phyloP scores from a whole-genome alignment of 2,329 filamentous ascomycete genomes.

The Hymenoscyphus fructigenus region DNA sequence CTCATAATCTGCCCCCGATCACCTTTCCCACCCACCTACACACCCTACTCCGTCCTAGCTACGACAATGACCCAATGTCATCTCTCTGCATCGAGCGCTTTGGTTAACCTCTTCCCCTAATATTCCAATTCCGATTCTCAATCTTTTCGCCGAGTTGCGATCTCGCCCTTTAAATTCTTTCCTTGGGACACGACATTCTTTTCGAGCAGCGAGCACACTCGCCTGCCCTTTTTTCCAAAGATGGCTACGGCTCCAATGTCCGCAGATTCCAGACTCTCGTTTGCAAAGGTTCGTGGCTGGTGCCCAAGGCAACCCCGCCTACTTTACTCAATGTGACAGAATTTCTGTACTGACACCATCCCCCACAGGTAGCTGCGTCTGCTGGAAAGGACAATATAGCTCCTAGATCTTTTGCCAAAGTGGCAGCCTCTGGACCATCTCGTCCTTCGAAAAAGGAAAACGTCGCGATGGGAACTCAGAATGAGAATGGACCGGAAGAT shows the following conservation, averaged over 20 bases:
- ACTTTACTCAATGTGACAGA: slow-evolving; percentile 15
- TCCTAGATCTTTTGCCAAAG: slow-evolving; percentile 35
- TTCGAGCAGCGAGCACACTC: slow-evolving; percentile 25
- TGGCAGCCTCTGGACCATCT: slow-evolving; percentile 32
- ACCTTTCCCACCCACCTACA: slow-evolving; percentile 9
- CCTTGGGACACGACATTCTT: slow-evolving; percentile 34
- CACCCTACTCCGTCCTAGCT: slow-evolving; percentile 28
- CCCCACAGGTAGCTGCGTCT: slow-evolving; percentile 50
- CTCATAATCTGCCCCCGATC: slow-evolving; percentile 6
- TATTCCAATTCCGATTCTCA: slow-evolving; percentile 28
- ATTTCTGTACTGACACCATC: neutral
- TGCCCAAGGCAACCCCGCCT: slow-evolving; percentile 5
- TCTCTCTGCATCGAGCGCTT: slow-evolving; percentile 36
- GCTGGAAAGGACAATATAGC: slow-evolving; percentile 41
- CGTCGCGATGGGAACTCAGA: slow-evolving; percentile 16
- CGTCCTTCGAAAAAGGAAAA: slow-evolving; percentile 33
- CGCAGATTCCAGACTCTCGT: slow-evolving; percentile 62
- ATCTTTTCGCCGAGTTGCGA: slow-evolving; percentile 35
- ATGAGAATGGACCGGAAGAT: slow-evolving; percentile 8
- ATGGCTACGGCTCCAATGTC: slow-evolving; percentile 50
- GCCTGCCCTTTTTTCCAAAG: slow-evolving; percentile 17
- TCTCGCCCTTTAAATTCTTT: slow-evolving; percentile 31
- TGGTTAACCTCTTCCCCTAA: slow-evolving; percentile 39
- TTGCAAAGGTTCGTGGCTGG: slow-evolving; percentile 65
- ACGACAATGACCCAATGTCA: slow-evolving; percentile 40